Conservation (phyloP, 2,329 filamentous ascomycete species). For the Allantophomopsis lycopodina region DNA sequence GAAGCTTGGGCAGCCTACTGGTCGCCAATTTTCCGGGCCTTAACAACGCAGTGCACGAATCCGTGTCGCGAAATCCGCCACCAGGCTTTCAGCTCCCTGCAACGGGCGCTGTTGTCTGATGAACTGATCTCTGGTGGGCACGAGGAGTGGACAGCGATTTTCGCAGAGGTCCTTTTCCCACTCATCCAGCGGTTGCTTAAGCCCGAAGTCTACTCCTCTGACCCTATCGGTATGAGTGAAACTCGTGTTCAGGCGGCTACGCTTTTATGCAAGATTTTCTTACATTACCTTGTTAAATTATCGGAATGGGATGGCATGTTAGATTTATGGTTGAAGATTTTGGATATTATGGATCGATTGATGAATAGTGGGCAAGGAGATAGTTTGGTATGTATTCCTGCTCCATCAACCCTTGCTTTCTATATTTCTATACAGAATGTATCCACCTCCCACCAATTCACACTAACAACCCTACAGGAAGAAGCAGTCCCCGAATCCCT, state of each 20-base stretch:
- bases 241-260: constrained; percentile 86
- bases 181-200: constrained; percentile 78
- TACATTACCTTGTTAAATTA: constrained; percentile 80
- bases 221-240: constrained; percentile 88
- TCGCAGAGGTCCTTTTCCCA: constrained; percentile 85
- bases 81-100: constrained; percentile 73
- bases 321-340: constrained; percentile 81
- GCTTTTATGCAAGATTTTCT: constrained; percentile 84
- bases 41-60: constrained; percentile 86
- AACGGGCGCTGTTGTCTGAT: constrained; percentile 73
- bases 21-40: constrained; percentile 82
- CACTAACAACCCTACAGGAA: constrained; percentile 38
- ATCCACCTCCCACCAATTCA: background rate
- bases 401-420: constrained; percentile 1
- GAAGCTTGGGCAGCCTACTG: constrained; percentile 98
- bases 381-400: constrained; percentile 52
- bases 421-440: constrained; percentile 2
- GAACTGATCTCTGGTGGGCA: constrained; percentile 74
- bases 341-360: constrained; percentile 88
- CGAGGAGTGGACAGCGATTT: constrained; percentile 89
- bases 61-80: constrained; percentile 87
- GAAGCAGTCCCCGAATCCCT: constrained; percentile 91
- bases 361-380: constrained; percentile 94
- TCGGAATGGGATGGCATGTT: constrained; percentile 81
- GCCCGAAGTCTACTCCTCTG: constrained; percentile 85